phyloP scores from a whole-genome alignment of 208 protist species.

The Leptomonas pyrrhocoris region DNA sequence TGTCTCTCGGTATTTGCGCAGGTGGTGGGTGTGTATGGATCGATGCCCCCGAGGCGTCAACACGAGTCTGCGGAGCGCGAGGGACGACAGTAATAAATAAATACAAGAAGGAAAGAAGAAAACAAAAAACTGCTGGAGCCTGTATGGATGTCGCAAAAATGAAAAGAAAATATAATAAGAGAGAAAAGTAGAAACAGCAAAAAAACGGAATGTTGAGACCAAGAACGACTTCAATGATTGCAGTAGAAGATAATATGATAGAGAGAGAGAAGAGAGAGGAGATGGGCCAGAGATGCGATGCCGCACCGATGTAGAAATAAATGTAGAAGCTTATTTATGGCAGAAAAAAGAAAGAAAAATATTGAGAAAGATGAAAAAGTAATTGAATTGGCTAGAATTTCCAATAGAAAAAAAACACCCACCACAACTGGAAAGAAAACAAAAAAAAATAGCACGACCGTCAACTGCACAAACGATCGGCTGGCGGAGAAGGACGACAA shows the following conservation, averaged over 20 bases:
- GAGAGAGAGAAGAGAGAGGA: not conserved
- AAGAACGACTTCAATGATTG: not conserved
- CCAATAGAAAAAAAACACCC: no score
- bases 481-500: no score
- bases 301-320: no score
- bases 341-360: slow-evolving; percentile 13
- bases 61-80: no score
- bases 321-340: slow-evolving; percentile 11
- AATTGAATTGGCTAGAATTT: no score
- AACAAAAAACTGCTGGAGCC: slow-evolving; percentile 5
- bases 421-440: slow-evolving; percentile 16
- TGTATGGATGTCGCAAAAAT: no score
- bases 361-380: slow-evolving; percentile 22
- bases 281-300: no score
- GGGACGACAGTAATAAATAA: not conserved
- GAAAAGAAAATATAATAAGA: not conserved
- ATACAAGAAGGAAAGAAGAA: slow-evolving; percentile 1
- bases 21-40: no score
- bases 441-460: not conserved
- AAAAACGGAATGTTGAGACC: not conserved
- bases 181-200: slow-evolving; percentile 5
- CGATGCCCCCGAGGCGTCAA: no score
- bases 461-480: no score
- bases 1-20: no score
- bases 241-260: not conserved